Evolutionary conservation across 2,329 filamentous ascomycete species (phyloP), one percentile per base, ranked within the genome.

Genomic region (Sporothrix pseudoabietina): DNA sequence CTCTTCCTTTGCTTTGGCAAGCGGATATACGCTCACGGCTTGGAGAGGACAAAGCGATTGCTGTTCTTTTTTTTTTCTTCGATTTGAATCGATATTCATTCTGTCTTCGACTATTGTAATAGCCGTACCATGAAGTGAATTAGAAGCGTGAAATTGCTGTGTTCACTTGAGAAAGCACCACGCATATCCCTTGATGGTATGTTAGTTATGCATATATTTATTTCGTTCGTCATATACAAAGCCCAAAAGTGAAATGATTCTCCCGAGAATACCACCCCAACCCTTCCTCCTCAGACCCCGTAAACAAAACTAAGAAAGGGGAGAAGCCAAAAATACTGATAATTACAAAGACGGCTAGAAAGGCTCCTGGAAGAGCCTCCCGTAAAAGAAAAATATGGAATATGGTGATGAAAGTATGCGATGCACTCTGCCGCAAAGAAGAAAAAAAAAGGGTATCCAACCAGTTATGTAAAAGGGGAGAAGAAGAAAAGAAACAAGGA

Each of bases 381-480:
- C 16, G 30, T 19, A 19, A 49, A 49, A 49, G 2, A 32, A 69
- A 35, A 26, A 26, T 26, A 26, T 26, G 26, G 14, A 32, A n/a
- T 8, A 6, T 22, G 9, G 14, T 26, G 35, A 14, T 44, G 35
- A 65, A 65, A 44, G 35, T 16, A 54, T 10, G 12, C 19, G 41
- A 16, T 16, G 14, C 32, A 44, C 32, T 55, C 49, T 12, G 12
- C 22, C n/a, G 12, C 16, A 32, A 49, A 41, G 19, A 66, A 69
- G 35, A 63, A 63, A 61, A 63, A 61, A 57, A 63, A 63, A 63
- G 69, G 69, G 70, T 65, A 65, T 71, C 44, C 57, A 71, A 44
- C 57, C 70, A 71, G 59, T 32, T 65, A 59, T 72, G 52, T 35
- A 22, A 61, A 61, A n/a, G 26, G 61, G 61, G 61, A 2, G 52